A percentile compares a stretch with the other conserved stretches of the same genome.
Conservation (phyloP, 768 basidiomycete genomes). For the Lentinus brumalis region DNA sequence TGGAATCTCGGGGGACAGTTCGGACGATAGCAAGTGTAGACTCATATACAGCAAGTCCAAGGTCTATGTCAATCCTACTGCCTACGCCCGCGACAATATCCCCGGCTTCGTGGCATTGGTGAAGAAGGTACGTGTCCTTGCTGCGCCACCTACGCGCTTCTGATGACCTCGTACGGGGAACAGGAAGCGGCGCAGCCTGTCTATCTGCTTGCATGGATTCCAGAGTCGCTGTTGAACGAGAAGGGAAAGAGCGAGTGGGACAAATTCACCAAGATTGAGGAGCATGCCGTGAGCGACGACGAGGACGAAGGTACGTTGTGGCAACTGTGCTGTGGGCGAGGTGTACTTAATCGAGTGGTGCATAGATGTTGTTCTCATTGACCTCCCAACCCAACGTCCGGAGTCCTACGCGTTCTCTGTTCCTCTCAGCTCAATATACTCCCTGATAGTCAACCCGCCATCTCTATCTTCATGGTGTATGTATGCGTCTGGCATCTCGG, state of each 20-base stretch:
- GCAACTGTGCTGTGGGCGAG: background rate
- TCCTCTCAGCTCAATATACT: constrained; percentile 86
- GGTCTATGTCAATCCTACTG: constrained; percentile 94
- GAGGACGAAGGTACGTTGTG: constrained; percentile 68
- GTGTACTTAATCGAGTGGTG: constrained; percentile 4
- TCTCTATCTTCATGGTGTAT: constrained; percentile 84
- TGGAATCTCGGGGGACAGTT: constrained; percentile 16
- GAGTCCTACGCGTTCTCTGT: constrained; percentile 98
- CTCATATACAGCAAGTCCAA: constrained; percentile 91
- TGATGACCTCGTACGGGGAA: constrained; percentile 16
- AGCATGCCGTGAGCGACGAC: constrained; percentile 55
- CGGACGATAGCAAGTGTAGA: constrained; percentile 57
- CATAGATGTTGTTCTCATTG: constrained; percentile 81
- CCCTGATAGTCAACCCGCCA: constrained; percentile 82
- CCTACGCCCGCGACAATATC: constrained; percentile 90
- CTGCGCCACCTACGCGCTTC: background rate
- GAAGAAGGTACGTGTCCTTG: constrained; percentile 63
- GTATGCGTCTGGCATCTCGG: constrained; percentile 19
- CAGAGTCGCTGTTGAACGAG: constrained; percentile 81
- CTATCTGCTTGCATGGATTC: constrained; percentile 92
- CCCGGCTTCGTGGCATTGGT: constrained; percentile 92
- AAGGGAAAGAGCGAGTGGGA: constrained; percentile 85
- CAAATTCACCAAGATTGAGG: constrained; percentile 87
- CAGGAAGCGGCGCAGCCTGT: constrained; percentile 77
- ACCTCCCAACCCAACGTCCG: constrained; percentile 78